Percentiles rank a stretch among this genome's conserved stretches.
Conservation (phyloP, 176 grass and related monocot genomes). For the Musa beccarii region DNA sequence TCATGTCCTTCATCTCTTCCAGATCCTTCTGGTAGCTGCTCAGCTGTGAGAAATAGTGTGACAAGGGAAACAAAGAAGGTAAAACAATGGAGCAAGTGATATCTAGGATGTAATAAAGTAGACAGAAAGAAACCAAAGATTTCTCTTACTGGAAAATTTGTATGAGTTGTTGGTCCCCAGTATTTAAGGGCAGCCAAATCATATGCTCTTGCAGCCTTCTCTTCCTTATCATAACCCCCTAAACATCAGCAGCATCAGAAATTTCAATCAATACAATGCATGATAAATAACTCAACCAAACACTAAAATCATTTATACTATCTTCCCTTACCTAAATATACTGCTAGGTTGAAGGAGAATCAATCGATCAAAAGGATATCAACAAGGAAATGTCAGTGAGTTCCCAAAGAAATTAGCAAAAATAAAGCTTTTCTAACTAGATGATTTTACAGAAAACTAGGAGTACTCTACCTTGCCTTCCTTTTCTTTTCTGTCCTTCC, state of each 20-base stretch:
- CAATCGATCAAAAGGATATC: neutral
- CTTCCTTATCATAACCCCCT: constrained; percentile 92
- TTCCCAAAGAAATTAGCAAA: neutral
- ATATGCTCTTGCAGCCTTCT: constrained; percentile 90
- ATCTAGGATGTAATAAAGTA: too few species aligned
- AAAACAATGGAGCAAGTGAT: neutral
- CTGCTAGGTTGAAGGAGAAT: constrained; percentile 26
- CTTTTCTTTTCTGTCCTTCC: constrained; percentile 94
- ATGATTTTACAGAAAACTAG: neutral
- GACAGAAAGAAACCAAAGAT: too few species aligned
- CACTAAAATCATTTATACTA: too few species aligned
- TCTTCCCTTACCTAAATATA: constrained; percentile 68
- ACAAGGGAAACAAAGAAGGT: neutral
- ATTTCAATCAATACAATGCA: neutral
- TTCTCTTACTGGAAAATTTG: constrained; percentile 65
- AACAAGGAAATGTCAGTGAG: neutral
- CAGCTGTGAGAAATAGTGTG: constrained; percentile 20
- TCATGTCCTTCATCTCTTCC: constrained; percentile 85
- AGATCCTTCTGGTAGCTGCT: constrained; percentile 68
- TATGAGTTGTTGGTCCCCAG: constrained; percentile 75
- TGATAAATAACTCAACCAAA: neutral
- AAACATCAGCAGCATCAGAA: constrained; percentile 9
- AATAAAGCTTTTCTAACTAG: neutral
- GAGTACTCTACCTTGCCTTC: constrained; percentile 60
- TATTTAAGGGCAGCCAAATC: constrained; percentile 92